Conservation (phyloP, 1,284 basidiomycete species). For the Trametes sp. region DNA sequence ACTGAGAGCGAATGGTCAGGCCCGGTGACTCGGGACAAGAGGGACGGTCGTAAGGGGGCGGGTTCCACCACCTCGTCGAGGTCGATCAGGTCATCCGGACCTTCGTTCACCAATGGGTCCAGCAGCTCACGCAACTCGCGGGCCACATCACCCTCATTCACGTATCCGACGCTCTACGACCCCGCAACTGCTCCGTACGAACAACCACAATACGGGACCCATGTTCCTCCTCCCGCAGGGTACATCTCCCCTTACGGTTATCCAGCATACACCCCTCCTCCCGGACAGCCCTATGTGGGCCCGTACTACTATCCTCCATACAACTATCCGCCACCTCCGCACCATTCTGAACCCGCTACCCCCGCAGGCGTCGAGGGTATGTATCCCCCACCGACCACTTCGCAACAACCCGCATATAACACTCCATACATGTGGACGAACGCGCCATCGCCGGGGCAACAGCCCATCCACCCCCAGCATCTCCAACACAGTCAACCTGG, state of each 20-base stretch:
- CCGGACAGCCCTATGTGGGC: conserved; percentile 44
- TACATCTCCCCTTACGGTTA: conserved; percentile 45
- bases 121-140: conserved; percentile 71
- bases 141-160: conserved; percentile 76
- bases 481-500: conserved; percentile 42
- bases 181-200: conserved; percentile 60
- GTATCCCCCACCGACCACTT: conserved; percentile 40
- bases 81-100: conserved; percentile 59
- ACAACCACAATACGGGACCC: conserved; percentile 47
- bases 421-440: conserved; percentile 44
- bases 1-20: conserved; percentile 84
- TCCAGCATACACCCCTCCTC: conserved; percentile 39
- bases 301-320: conserved; percentile 54
- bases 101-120: conserved; percentile 60
- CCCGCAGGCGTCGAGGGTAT: conserved; percentile 45
- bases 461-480: conserved; percentile 41
- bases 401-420: conserved; percentile 41
- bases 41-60: conserved; percentile 42
- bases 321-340: conserved; percentile 46
- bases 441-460: conserved; percentile 44
- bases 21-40: conserved; percentile 60
- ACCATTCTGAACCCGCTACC: conserved; percentile 46
- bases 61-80: conserved; percentile 62
- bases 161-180: conserved; percentile 74
- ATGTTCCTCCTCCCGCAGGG: conserved; percentile 45